Evolutionary conservation across 2,329 filamentous ascomycete genomes (phyloP), one percentile per base, ranked within the genome.

Genomic region (Trichophaea hybrida): DNA sequence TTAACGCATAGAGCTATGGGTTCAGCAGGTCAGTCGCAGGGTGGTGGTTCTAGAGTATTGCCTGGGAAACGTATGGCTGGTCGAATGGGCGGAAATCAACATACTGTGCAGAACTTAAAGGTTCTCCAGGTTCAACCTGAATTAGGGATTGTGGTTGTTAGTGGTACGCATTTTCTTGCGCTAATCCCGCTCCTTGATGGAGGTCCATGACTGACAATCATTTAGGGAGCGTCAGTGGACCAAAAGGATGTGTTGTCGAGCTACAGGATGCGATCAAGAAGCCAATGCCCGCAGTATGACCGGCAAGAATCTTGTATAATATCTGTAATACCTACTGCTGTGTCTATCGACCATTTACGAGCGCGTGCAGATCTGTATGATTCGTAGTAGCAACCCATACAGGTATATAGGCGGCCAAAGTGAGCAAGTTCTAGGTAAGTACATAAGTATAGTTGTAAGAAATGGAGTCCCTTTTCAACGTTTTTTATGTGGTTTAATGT

Each of bases 41-140:
- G 93, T 65, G 84, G 86, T 71, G 93, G 93, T 75, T 94, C 88
- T 64, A 82, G 93, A 74, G 91, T 98, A 31, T 76, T 89, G 70
- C 93, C 93, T 0, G 93, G 93, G 62, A 98, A 98, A 81, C 93
- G 89, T 75, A 98, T 98, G 93, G 82, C 93, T 2, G 93, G 93
- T 58, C 82, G 88, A 61, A 97, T 98, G 93, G 93, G 93, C 65
- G 86, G 85, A 66, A 80, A 94, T 73, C 82, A 81, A 67, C 86
- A 89, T 59, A 98, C 93, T 52, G 79, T 93, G 60, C 90, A 96
- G 78, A 96, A 94, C 74, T 75, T 97, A 68, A 86, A 85, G 74
- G 83, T 98, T 57, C 75, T 98, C 71, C 84, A 88, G 76, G 84
- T 95, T 37, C 89, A 97, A 74, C 80, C 83, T 68, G 84, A 86